A percentile compares a stretch with the other conserved stretches of the same genome.
These are phyloP conservation scores for Epicoccum nigrum DNA, from an alignment of 2,329 filamentous ascomycete species.

Conservation along the genomic window DNA sequence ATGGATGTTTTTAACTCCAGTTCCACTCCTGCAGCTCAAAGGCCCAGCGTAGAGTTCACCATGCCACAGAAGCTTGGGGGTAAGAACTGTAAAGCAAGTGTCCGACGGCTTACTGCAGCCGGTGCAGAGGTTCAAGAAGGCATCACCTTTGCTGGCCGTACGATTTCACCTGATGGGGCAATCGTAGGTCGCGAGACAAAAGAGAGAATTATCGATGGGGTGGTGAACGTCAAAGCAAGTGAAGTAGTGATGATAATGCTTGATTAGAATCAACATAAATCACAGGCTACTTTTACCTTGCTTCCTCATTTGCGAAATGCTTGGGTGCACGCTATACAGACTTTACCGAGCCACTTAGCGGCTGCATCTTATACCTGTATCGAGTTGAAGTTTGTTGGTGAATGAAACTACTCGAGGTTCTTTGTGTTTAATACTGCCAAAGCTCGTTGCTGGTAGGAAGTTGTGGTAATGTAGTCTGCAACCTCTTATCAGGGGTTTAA, in stretches of 20 bases:
- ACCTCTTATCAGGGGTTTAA: too few species aligned
- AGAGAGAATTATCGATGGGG: constrained; percentile 7
- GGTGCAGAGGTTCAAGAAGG: constrained; percentile 18
- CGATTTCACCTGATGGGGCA: constrained; percentile 15
- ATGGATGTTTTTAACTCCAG: constrained; percentile 24
- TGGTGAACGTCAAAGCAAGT: constrained; percentile 18
- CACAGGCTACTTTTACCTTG: too few species aligned
- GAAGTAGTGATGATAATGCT: constrained; percentile 7
- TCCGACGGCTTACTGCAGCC: constrained; percentile 18
- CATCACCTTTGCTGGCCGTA: constrained; percentile 18
- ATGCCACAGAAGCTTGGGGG: constrained; percentile 9
- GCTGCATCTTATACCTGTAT: too few species aligned
- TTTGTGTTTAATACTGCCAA: too few species aligned
- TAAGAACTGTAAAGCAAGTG: constrained; percentile 3
- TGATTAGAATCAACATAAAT: neutral
- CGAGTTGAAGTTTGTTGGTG: too few species aligned
- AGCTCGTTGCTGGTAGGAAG: too few species aligned
- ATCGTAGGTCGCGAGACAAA: constrained; percentile 9
- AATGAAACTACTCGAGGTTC: too few species aligned
- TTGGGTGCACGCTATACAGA: too few species aligned
- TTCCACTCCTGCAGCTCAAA: constrained; percentile 3
- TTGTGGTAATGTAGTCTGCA: too few species aligned
- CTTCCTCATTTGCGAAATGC: too few species aligned
- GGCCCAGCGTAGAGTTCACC: constrained; percentile 11
- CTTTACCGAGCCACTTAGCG: too few species aligned